Evolutionary conservation across 306 rosid species (phyloP).

Genomic region (Cicer bijugum): DNA sequence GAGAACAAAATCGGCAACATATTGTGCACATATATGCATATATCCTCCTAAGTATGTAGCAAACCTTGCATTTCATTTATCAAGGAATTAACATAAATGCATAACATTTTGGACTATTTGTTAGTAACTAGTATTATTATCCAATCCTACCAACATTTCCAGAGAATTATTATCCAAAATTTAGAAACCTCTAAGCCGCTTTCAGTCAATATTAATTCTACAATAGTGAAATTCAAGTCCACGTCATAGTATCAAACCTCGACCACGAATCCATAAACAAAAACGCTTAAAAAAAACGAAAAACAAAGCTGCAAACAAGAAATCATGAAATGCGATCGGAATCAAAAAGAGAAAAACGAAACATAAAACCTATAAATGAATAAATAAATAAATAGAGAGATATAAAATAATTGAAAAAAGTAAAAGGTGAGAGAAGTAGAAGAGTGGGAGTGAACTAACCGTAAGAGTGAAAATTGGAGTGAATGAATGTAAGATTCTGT

Average conservation of each 20-base stretch:
- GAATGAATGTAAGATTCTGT: slow-evolving; percentile 46
- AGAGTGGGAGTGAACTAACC: slow-evolving; percentile 49
- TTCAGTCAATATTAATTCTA: slow-evolving; percentile 16
- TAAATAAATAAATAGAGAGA: background rate
- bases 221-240: slow-evolving; percentile 33
- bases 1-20: slow-evolving; percentile 6
- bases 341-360: background rate
- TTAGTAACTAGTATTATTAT: slow-evolving; percentile 1
- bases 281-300: slow-evolving; percentile 9
- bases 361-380: slow-evolving; percentile 22
- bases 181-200: slow-evolving; percentile 10
- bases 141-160: background rate
- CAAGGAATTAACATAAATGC: background rate
- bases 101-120: background rate
- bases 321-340: slow-evolving; percentile 42
- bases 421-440: background rate
- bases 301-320: background rate
- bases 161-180: slow-evolving; percentile 4
- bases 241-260: background rate
- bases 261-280: slow-evolving; percentile 36
- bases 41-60: background rate
- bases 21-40: background rate
- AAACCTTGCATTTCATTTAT: slow-evolving; percentile 20
- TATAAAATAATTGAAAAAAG: background rate
- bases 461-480: slow-evolving; percentile 36